A percentile compares a stretch with the other conserved stretches of the same genome.
Conservation (phyloP, 306 rosid genomes). For the Lathyrus oleraceus region DNA sequence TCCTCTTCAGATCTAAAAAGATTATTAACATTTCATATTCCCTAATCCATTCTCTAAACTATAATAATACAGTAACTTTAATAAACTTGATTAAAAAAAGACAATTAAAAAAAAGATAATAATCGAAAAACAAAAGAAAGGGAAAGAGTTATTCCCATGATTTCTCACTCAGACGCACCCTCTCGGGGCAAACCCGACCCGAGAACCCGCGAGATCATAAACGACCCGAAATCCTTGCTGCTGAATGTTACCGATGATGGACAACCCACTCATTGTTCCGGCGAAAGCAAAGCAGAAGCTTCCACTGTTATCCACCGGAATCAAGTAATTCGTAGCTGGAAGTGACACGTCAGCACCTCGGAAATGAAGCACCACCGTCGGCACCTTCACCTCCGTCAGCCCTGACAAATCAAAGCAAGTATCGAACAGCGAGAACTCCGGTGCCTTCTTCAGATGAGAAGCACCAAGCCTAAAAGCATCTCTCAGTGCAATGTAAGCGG, state of each 20-base stretch:
- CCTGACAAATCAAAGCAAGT: constrained; percentile 90
- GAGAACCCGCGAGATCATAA: constrained; percentile 65
- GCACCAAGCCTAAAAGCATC: constrained; percentile 75
- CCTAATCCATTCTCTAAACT: constrained; percentile 6
- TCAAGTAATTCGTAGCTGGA: constrained; percentile 82
- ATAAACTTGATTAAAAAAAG: background rate
- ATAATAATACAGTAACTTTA: constrained; percentile 19
- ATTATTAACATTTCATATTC: constrained; percentile 11
- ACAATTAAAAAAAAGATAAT: constrained; percentile 7
- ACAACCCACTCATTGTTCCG: constrained; percentile 76
- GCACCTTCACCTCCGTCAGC: constrained; percentile 70
- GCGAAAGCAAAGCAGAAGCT: constrained; percentile 95
- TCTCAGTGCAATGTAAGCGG: constrained; percentile 67
- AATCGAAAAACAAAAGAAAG: constrained; percentile 8
- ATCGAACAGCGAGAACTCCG: constrained; percentile 85
- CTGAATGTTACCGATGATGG: constrained; percentile 93
- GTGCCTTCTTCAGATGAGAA: constrained; percentile 53
- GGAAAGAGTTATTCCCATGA: constrained; percentile 33
- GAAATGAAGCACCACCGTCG: constrained; percentile 84
- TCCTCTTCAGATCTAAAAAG: constrained; percentile 12
- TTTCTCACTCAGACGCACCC: constrained; percentile 59
- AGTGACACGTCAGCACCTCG: constrained; percentile 71
- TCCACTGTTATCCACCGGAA: constrained; percentile 81
- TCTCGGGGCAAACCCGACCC: constrained; percentile 88
- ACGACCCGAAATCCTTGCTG: constrained; percentile 94